A percentile compares a stretch with the other conserved stretches of the same genome.
Conservation (phyloP, 1,284 basidiomycete genomes). For the Malassezia sympodialis region DNA sequence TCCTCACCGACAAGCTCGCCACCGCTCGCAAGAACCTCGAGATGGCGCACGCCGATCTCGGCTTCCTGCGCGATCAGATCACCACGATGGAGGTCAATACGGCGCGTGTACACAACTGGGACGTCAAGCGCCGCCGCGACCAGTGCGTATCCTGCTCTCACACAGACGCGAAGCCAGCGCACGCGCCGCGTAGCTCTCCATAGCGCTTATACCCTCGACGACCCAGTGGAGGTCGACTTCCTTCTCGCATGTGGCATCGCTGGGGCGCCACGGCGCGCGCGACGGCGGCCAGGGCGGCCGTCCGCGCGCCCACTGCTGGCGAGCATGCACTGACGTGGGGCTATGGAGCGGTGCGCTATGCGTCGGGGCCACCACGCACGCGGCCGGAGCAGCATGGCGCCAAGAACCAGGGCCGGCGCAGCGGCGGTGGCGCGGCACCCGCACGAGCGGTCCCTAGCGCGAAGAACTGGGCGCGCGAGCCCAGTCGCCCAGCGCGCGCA, state of each 20-base stretch:
- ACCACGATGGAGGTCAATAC: conserved; percentile 98
- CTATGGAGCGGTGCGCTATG: neutral
- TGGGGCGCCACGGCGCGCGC: neutral
- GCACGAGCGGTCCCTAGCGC: conserved; percentile 6
- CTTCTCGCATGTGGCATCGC: neutral
- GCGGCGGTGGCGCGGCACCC: neutral
- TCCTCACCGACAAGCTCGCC: conserved; percentile 68
- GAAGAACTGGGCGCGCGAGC: conserved; percentile 10
- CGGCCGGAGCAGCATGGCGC: neutral
- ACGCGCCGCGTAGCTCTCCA: neutral
- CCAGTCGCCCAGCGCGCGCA: neutral
- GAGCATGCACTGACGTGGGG: neutral
- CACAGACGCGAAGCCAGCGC: neutral
- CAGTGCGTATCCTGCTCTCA: neutral
- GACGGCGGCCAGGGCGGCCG: neutral
- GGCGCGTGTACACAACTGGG: conserved; percentile 91
- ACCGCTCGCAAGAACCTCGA: conserved; percentile 62
- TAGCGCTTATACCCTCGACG: neutral
- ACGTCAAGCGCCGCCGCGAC: conserved; percentile 73
- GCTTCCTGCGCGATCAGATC: conserved; percentile 85
- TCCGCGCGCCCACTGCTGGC: neutral
- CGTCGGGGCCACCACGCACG: neutral
- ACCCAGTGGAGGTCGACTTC: neutral
- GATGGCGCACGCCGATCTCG: conserved; percentile 74
- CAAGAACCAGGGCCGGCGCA: neutral